Conservation (phyloP, 345 rosid species). For the Arabidopsis arenosa region DNA sequence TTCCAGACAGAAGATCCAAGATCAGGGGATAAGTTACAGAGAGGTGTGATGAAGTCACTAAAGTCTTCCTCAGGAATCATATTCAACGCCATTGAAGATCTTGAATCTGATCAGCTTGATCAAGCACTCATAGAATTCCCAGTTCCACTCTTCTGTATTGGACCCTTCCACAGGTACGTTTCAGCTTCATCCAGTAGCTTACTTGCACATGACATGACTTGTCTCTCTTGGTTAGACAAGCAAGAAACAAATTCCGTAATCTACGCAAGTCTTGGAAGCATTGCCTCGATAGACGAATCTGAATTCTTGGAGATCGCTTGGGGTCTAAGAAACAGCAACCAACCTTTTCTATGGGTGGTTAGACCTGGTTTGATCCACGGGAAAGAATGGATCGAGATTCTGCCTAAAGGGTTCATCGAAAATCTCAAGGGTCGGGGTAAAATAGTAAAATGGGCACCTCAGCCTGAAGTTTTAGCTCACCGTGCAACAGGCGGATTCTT, state of each 20-base stretch:
- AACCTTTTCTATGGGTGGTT: constrained; percentile 78
- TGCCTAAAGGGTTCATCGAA: constrained; percentile 44
- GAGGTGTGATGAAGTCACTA: constrained; percentile 32
- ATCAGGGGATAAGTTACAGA: constrained; percentile 18
- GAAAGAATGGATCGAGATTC: constrained; percentile 45
- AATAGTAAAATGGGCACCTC: constrained; percentile 48
- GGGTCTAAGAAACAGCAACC: constrained; percentile 58
- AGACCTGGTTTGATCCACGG: constrained; percentile 53
- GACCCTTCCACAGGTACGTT: constrained; percentile 55
- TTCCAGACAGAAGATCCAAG: constrained; percentile 36
- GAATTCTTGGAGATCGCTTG: constrained; percentile 66
- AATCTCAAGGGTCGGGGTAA: constrained; percentile 23
- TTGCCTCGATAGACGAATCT: constrained; percentile 44
- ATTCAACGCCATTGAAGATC: constrained; percentile 57
- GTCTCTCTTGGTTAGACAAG: constrained; percentile 69
- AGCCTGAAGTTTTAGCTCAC: constrained; percentile 43
- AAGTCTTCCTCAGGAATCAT: constrained; percentile 59
- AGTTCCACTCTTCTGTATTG: constrained; percentile 53
- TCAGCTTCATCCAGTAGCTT: constrained; percentile 54
- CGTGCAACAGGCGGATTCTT: constrained; percentile 44
- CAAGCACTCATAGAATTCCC: constrained; percentile 40
- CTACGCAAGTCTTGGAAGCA: constrained; percentile 72
- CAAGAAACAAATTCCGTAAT: constrained; percentile 55
- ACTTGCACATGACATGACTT: constrained; percentile 50
- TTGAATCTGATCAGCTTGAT: constrained; percentile 47